These are phyloP conservation scores for Nelumbo lutea DNA, from an alignment of 164 flowering plant species.

Conservation along the genomic window DNA sequence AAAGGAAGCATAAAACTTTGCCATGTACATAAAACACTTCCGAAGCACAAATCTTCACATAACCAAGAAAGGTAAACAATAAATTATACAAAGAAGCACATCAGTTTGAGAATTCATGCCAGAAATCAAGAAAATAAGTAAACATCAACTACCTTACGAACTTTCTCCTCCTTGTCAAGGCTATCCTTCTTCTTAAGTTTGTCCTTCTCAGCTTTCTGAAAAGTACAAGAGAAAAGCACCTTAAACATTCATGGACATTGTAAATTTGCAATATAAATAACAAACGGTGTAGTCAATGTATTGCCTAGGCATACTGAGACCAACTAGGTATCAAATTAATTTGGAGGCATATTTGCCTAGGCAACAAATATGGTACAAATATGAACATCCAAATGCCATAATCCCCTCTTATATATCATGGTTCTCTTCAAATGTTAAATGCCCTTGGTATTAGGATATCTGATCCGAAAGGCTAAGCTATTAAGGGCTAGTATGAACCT, in stretches of 20 bases:
- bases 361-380: no score
- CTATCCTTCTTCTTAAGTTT: conserved; percentile 28
- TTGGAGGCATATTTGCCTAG: no score
- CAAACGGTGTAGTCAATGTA: no score
- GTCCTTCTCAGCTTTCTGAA: conserved; percentile 30
- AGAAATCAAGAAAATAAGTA: background rate
- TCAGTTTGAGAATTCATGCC: background rate
- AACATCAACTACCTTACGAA: conserved; percentile 21
- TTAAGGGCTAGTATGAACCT: no score
- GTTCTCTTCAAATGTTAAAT: no score
- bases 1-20: background rate
- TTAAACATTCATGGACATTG: background rate
- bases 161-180: conserved; percentile 31
- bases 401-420: no score
- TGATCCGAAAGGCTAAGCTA: no score
- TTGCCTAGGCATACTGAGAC: no score
- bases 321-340: no score
- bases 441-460: no score
- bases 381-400: no score
- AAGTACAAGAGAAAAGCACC: background rate
- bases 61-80: background rate
- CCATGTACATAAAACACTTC: background rate
- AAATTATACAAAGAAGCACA: background rate
- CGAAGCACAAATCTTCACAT: background rate
- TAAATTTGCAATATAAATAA: no score